Evolutionary conservation across 2,329 filamentous ascomycete species (phyloP).

Genomic region (Trichoderma asperellum): DNA sequence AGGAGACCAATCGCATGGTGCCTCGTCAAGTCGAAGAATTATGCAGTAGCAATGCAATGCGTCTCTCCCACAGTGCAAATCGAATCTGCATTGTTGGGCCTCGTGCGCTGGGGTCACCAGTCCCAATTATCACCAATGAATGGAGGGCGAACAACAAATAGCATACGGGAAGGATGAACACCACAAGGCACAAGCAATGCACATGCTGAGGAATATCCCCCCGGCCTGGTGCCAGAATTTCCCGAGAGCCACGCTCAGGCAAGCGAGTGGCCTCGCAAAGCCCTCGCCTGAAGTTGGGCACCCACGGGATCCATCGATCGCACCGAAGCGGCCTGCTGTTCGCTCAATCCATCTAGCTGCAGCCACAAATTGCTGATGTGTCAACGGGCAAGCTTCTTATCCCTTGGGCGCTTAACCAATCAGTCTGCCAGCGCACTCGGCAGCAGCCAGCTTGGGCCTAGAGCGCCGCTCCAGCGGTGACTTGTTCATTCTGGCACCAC

Average conservation of each 20-base stretch:
- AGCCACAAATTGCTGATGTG: conserved; percentile 25
- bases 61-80: conserved; percentile 18
- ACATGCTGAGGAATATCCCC: conserved; percentile 2
- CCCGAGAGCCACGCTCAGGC: conserved; percentile 26
- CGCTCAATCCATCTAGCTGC: conserved; percentile 26
- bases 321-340: conserved; percentile 14
- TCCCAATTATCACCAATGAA: neutral
- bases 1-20: conserved; percentile 9
- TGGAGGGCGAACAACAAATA: conserved; percentile 11
- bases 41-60: conserved; percentile 22
- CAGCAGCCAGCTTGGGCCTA: conserved; percentile 24
- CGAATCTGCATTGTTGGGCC: conserved; percentile 13
- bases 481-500: conserved; percentile 26
- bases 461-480: conserved; percentile 27
- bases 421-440: conserved; percentile 27
- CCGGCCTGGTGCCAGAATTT: conserved; percentile 12
- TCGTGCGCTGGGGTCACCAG: neutral
- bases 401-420: conserved; percentile 26
- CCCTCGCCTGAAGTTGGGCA: conserved; percentile 25
- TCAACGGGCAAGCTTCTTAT: conserved; percentile 22
- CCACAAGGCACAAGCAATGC: neutral
- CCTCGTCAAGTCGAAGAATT: conserved; percentile 27
- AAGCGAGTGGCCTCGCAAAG: conserved; percentile 15
- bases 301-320: conserved; percentile 22
- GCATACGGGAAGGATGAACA: conserved; percentile 4